phyloP scores from a whole-genome alignment of 768 basidiomycete species.

The Naganishia randhawae region DNA sequence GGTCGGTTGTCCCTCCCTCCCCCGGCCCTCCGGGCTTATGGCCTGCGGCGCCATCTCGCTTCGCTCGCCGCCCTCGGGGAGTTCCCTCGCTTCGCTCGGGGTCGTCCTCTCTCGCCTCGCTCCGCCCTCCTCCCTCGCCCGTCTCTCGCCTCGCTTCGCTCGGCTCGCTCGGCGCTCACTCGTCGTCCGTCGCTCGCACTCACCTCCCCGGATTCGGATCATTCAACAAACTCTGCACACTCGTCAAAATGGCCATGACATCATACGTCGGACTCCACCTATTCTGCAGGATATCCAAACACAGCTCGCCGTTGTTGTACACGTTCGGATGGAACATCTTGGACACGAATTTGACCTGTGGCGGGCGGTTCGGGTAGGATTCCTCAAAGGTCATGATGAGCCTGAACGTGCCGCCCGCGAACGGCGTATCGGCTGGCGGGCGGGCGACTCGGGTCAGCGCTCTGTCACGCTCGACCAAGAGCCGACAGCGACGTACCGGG shows the following conservation, averaged over 20 bases:
- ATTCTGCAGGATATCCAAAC: conserved; percentile 97
- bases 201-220: conserved; percentile 89
- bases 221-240: conserved; percentile 89
- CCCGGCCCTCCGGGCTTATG: too few species aligned
- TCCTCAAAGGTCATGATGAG: conserved; percentile 93
- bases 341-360: conserved; percentile 92
- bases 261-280: conserved; percentile 99
- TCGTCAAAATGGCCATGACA: conserved; percentile 94
- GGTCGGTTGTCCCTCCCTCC: too few species aligned
- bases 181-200: conserved; percentile 31
- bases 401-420: conserved; percentile 99
- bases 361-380: conserved; percentile 97
- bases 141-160: background rate
- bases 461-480: background rate
- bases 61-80: too few species aligned
- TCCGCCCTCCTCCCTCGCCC: background rate
- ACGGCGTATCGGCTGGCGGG: conserved; percentile 83
- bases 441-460: background rate
- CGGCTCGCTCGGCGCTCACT: background rate
- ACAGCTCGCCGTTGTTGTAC: conserved; percentile 96
- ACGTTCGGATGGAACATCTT: conserved; percentile 99
- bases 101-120: background rate
- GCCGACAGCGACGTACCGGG: conserved; percentile 63
- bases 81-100: background rate
- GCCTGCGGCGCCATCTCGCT: too few species aligned